Evolutionary conservation across 2,329 filamentous ascomycete genomes (phyloP).

Genomic region (Neurospora sp.): DNA sequence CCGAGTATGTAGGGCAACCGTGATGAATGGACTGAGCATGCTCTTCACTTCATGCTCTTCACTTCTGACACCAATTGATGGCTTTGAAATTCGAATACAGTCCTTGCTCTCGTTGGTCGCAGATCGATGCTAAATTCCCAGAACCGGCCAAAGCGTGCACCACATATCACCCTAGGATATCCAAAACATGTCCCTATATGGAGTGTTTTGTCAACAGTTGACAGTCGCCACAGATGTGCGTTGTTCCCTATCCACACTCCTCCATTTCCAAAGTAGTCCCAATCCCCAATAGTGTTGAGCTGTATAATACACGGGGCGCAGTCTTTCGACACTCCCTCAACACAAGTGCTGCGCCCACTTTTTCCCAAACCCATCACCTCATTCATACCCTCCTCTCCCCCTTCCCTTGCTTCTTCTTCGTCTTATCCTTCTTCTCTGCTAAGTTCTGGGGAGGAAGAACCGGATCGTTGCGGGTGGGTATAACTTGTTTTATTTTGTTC

Average conservation of each 20-base stretch:
- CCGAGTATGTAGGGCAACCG: neutral
- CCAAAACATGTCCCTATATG: neutral
- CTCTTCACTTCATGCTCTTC: neutral
- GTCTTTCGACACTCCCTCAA: neutral
- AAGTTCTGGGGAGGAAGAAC: neutral
- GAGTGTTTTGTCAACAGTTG: neutral
- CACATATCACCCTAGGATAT: neutral
- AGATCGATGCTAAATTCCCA: neutral
- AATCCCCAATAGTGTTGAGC: neutral
- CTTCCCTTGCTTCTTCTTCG: neutral
- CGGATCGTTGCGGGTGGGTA: neutral
- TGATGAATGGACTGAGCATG: neutral
- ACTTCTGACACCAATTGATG: neutral
- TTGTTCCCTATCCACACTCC: neutral
- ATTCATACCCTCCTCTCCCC: neutral
- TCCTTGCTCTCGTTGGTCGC: neutral
- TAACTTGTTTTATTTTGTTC: neutral
- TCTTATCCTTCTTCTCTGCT: neutral
- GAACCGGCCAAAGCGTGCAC: neutral
- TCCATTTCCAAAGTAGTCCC: neutral
- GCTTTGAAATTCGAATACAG: neutral
- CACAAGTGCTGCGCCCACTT: neutral
- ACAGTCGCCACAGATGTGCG: neutral
- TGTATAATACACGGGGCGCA: neutral
- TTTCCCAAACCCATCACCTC: neutral